Conservation (phyloP, 1,139 yeast species). For the Yamadazyma membranifaciens region DNA sequence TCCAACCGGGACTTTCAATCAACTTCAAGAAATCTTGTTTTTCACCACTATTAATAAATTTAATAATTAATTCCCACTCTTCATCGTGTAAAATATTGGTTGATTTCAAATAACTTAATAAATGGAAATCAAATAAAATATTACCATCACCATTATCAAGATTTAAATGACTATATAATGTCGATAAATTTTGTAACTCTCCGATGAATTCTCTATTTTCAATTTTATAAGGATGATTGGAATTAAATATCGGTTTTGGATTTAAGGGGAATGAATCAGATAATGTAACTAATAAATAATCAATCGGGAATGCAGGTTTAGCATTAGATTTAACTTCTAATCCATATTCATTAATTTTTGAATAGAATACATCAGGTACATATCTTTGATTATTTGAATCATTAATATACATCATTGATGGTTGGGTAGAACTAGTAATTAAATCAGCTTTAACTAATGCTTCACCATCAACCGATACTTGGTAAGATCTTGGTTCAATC, state of each 20-base stretch:
- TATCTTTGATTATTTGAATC: constrained; percentile 69
- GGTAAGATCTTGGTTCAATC: constrained; percentile 88
- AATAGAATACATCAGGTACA: constrained; percentile 92
- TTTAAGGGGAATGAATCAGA: constrained; percentile 89
- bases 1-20: constrained; percentile 72
- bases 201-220: constrained; percentile 80
- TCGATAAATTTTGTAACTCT: constrained; percentile 60
- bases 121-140: constrained; percentile 66
- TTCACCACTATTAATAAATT: constrained; percentile 37
- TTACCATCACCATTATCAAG: constrained; percentile 42
- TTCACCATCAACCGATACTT: constrained; percentile 85
- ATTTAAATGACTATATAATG: constrained; percentile 43
- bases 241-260: constrained; percentile 50
- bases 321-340: constrained; percentile 86
- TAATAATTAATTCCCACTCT: constrained; percentile 50
- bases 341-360: constrained; percentile 83
- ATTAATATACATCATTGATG: constrained; percentile 81
- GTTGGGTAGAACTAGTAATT: constrained; percentile 85
- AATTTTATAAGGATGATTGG: constrained; percentile 54
- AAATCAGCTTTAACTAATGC: constrained; percentile 85
- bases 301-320: constrained; percentile 95
- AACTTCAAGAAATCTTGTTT: constrained; percentile 51
- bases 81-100: constrained; percentile 51
- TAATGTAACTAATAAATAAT: constrained; percentile 80
- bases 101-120: constrained; percentile 54